Evolutionary conservation across 2,329 filamentous ascomycete species (phyloP).

Genomic region (Cladosporium sp.): DNA sequence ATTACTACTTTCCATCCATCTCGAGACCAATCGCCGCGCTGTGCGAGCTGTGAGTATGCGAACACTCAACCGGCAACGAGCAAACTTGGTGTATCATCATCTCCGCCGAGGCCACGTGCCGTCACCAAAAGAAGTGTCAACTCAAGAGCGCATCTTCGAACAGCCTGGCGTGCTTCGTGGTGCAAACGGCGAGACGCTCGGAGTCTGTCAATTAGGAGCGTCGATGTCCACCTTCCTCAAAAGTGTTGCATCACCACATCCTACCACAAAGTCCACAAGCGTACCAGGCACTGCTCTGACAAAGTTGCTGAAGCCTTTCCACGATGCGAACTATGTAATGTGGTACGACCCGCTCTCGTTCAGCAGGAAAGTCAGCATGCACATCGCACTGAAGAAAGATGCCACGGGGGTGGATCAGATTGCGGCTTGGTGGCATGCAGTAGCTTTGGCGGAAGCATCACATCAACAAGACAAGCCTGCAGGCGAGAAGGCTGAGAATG

Average conservation of each 20-base stretch:
- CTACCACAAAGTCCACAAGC: conserved; percentile 31
- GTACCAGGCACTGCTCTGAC: conserved; percentile 37
- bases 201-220: conserved; percentile 56
- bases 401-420: conserved; percentile 54
- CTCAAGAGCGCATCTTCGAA: conserved; percentile 59
- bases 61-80: conserved; percentile 81
- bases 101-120: conserved; percentile 51
- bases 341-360: conserved; percentile 49
- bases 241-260: conserved; percentile 26
- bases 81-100: conserved; percentile 71
- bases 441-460: conserved; percentile 46
- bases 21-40: conserved; percentile 82
- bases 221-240: conserved; percentile 29
- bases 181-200: conserved; percentile 48
- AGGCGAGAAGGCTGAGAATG: not conserved
- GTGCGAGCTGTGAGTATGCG: conserved; percentile 82
- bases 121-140: conserved; percentile 65
- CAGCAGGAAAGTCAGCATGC: conserved; percentile 30
- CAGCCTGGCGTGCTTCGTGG: conserved; percentile 66
- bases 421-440: conserved; percentile 63
- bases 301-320: conserved; percentile 53
- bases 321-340: conserved; percentile 60
- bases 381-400: conserved; percentile 65
- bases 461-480: conserved; percentile 2
- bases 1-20: conserved; percentile 70